Conservation (phyloP, 768 basidiomycete genomes). For the Lactifluus pinguis region DNA sequence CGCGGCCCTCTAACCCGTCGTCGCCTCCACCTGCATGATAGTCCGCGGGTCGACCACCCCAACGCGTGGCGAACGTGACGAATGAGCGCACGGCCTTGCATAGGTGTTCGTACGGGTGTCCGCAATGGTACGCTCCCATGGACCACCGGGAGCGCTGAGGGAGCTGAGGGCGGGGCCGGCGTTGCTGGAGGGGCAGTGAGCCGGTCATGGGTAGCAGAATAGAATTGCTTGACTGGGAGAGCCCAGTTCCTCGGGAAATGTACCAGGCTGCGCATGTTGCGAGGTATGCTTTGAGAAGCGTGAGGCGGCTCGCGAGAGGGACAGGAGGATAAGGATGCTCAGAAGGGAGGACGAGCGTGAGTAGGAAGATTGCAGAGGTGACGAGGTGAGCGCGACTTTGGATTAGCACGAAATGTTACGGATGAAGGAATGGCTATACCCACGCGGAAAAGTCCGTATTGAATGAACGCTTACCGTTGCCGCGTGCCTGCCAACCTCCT, state of each 20-base stretch:
- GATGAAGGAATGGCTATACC: conserved; percentile 24
- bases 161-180: conserved; percentile 18
- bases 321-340: conserved; percentile 18
- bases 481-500: conserved; percentile 37
- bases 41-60: conserved; percentile 33
- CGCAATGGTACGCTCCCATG: conserved; percentile 51
- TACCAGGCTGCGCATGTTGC: conserved; percentile 43
- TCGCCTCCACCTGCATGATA: conserved; percentile 23
- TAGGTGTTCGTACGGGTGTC: conserved; percentile 51
- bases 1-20: conserved; percentile 37
- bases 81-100: conserved; percentile 44
- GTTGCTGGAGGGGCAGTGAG: conserved; percentile 22
- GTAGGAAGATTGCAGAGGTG: conserved; percentile 55
- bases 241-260: conserved; percentile 43
- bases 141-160: conserved; percentile 16
- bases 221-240: conserved; percentile 45
- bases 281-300: conserved; percentile 55
- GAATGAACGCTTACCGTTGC: conserved; percentile 29
- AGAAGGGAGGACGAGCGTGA: conserved; percentile 37
- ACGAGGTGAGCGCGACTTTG: conserved; percentile 45
- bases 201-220: conserved; percentile 20
- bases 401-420: background rate
- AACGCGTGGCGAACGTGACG: conserved; percentile 36
- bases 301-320: conserved; percentile 34
- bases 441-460: conserved; percentile 54